phyloP scores from a whole-genome alignment of 2,329 filamentous ascomycete species.

The Cryphonectria naterciae region DNA sequence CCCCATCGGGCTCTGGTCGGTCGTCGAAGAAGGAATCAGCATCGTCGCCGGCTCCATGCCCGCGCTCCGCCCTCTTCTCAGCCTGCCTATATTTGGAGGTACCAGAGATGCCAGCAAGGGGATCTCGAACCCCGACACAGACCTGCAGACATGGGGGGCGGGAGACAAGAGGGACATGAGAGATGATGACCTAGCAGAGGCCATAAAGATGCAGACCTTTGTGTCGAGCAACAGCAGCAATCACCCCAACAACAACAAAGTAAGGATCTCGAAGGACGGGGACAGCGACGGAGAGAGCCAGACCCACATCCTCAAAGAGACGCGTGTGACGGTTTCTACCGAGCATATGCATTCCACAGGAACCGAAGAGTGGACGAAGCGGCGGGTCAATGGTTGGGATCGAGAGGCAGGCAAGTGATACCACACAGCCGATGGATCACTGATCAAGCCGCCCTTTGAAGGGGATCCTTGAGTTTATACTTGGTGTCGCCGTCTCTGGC shows the following conservation, averaged over 20 bases:
- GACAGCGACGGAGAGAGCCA: conserved; percentile 40
- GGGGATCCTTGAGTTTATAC: neutral
- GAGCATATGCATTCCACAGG: conserved; percentile 14
- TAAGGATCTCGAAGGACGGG: conserved; percentile 29
- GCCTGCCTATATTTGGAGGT: conserved; percentile 34
- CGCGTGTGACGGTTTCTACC: conserved; percentile 34
- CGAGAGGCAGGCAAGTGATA: neutral
- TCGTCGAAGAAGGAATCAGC: conserved; percentile 53
- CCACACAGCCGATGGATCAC: neutral
- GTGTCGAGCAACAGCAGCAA: conserved; percentile 9
- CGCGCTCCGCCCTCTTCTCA: conserved; percentile 49
- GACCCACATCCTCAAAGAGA: conserved; percentile 46
- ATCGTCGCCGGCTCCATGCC: conserved; percentile 53
- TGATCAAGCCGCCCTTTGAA: neutral
- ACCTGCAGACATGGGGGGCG: neutral
- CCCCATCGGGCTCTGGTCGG: conserved; percentile 50
- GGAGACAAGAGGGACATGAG: neutral
- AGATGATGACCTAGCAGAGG: neutral
- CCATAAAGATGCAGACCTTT: conserved; percentile 2
- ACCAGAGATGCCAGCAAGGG: neutral
- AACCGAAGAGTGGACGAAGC: conserved; percentile 33
- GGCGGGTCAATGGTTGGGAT: conserved; percentile 34
- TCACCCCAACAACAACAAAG: conserved; percentile 14
- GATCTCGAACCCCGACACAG: neutral
- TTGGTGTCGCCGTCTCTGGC: neutral